Evolutionary conservation across 192 early-diverging fungal species (phyloP).

Genomic region (Lobosporangium transversale): DNA sequence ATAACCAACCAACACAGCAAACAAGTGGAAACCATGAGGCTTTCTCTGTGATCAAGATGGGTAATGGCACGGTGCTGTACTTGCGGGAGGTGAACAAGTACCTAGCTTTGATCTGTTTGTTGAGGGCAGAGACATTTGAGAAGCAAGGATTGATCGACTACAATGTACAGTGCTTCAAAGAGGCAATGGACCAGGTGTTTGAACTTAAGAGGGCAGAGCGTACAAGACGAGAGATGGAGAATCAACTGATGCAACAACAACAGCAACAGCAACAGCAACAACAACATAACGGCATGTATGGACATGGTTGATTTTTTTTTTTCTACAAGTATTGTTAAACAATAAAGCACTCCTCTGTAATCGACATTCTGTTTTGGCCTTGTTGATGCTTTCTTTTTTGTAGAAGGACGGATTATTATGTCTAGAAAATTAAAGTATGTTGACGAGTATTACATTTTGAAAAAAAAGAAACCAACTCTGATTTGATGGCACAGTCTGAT

Average conservation of each 20-base stretch:
- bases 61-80: slow-evolving; percentile 84
- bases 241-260: slow-evolving; percentile 30
- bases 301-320: slow-evolving; percentile 33
- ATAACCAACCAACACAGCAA: slow-evolving; percentile 25
- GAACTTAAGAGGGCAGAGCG: slow-evolving; percentile 59
- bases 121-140: slow-evolving; percentile 86
- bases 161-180: slow-evolving; percentile 84
- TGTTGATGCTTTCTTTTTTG: not conserved
- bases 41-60: slow-evolving; percentile 75
- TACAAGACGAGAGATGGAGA: slow-evolving; percentile 40
- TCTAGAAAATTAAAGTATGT: not conserved
- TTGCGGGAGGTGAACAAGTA: slow-evolving; percentile 82
- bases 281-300: slow-evolving; percentile 44
- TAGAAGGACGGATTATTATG: not conserved
- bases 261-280: slow-evolving; percentile 40
- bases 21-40: slow-evolving; percentile 59
- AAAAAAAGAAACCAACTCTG: too few species aligned
- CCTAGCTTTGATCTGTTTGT: slow-evolving; percentile 79
- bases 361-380: too few species aligned
- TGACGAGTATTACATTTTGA: too few species aligned
- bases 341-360: too few species aligned
- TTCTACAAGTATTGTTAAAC: too few species aligned
- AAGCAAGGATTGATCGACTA: slow-evolving; percentile 88
- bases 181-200: slow-evolving; percentile 86
- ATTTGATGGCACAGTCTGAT: too few species aligned